These are phyloP conservation scores for Cyclotella choctawhatcheeana DNA, from an alignment of 108 stramenopile species.

Conservation along the genomic window DNA sequence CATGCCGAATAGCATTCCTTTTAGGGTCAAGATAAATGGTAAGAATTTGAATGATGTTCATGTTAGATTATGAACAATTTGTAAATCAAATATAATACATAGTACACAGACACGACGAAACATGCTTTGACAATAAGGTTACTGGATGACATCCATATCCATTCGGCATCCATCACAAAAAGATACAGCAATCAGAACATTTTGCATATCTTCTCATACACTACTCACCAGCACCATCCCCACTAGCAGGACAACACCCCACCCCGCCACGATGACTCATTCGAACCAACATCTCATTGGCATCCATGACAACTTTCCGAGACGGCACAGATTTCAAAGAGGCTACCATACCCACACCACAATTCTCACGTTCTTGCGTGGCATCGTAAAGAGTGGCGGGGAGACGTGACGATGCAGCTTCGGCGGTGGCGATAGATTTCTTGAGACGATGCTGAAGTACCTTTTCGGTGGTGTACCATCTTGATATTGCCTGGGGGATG, in stretches of 20 bases:
- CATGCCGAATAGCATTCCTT: slow-evolving; percentile 92
- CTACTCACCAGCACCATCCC: slow-evolving; percentile 93
- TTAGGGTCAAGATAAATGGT: not conserved
- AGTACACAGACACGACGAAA: too few species aligned
- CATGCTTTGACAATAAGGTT: too few species aligned
- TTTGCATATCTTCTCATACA: too few species aligned
- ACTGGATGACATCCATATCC: too few species aligned
- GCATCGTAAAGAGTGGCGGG: slow-evolving; percentile 77
- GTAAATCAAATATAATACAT: slow-evolving; percentile 1
- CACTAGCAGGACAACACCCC: slow-evolving; percentile 91
- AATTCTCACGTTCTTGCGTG: slow-evolving; percentile 82
- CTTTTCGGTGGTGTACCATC: slow-evolving; percentile 18
- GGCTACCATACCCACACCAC: slow-evolving; percentile 92
- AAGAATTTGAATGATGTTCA: not conserved
- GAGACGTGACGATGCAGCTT: slow-evolving; percentile 4
- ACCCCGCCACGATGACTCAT: slow-evolving; percentile 97
- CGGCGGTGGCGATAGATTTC: not conserved
- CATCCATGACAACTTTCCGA: slow-evolving; percentile 91
- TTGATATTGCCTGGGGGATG: not conserved
- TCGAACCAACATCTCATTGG: slow-evolving; percentile 97
- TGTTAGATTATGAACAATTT: too few species aligned
- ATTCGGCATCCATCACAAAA: too few species aligned
- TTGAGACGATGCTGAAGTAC: slow-evolving; percentile 7
- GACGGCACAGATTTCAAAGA: slow-evolving; percentile 82
- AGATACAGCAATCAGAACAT: too few species aligned